A percentile compares a stretch with the other conserved stretches of the same genome.
Evolutionary conservation across 2,329 filamentous ascomycete species (phyloP).

Genomic region (Fusarium guadeloupense): DNA sequence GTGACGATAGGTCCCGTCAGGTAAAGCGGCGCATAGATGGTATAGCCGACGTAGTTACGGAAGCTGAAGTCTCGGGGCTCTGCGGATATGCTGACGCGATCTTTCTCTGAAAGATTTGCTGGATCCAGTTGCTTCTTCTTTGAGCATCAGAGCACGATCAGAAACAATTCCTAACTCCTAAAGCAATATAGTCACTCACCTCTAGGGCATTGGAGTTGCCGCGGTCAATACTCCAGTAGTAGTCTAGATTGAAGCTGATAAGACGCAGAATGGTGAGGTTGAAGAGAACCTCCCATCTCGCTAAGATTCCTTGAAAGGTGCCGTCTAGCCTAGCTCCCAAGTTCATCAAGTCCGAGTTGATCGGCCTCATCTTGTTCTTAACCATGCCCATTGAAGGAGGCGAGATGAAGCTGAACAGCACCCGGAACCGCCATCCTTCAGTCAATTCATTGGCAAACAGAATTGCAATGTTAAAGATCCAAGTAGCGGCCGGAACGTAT

Average conservation of each 20-base stretch:
- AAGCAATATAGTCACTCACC: slow-evolving; percentile 65
- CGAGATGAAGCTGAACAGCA: slow-evolving; percentile 65
- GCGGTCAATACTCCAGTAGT: slow-evolving; percentile 86
- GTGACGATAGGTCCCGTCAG: slow-evolving; percentile 92
- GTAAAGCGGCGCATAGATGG: slow-evolving; percentile 92
- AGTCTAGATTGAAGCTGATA: slow-evolving; percentile 97
- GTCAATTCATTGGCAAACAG: slow-evolving; percentile 91
- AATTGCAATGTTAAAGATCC: slow-evolving; percentile 86
- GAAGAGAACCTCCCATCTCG: slow-evolving; percentile 96
- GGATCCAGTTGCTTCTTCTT: slow-evolving; percentile 99
- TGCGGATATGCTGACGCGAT: slow-evolving; percentile 82
- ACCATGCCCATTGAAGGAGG: slow-evolving; percentile 48
- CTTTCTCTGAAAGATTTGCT: slow-evolving; percentile 84
- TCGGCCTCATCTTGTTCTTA: slow-evolving; percentile 17
- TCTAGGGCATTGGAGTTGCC: slow-evolving; percentile 75
- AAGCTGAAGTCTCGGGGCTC: slow-evolving; percentile 76
- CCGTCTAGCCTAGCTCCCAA: slow-evolving; percentile 80
- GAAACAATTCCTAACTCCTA: slow-evolving; percentile 7
- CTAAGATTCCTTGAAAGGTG: slow-evolving; percentile 78
- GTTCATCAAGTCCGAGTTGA: slow-evolving; percentile 58
- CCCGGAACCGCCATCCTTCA: slow-evolving; percentile 77
- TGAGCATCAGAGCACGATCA: slow-evolving; percentile 64
- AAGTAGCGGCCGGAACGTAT: slow-evolving; percentile 79
- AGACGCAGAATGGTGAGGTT: slow-evolving; percentile 92
- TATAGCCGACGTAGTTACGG: slow-evolving; percentile 88